phyloP scores from a whole-genome alignment of 1,284 basidiomycete genomes.

The Sphaerobolus stellatus region DNA sequence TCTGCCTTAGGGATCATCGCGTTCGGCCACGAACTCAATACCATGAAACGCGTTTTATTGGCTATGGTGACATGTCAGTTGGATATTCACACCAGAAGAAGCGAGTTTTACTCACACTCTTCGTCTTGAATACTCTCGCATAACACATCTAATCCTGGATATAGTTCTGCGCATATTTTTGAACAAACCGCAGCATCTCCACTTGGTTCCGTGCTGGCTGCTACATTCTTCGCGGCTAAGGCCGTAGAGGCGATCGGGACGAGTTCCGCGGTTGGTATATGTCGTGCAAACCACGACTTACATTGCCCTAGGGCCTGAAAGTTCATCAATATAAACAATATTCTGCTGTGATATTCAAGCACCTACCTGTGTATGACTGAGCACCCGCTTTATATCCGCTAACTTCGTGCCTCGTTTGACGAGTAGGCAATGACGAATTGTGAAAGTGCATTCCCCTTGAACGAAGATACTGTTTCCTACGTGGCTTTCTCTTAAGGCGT shows the following conservation, averaged over 20 bases:
- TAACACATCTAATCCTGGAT: conserved; percentile 56
- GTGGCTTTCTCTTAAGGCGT: conserved; percentile 47
- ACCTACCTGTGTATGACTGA: conserved; percentile 76
- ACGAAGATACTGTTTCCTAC: conserved; percentile 48
- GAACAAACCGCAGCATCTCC: conserved; percentile 73
- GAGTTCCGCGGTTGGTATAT: conserved; percentile 51
- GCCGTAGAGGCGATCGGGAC: conserved; percentile 67
- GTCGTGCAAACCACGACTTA: conserved; percentile 49
- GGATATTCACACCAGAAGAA: neutral
- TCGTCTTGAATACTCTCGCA: conserved; percentile 62
- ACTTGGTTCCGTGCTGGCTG: conserved; percentile 33
- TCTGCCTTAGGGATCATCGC: neutral
- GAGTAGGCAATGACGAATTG: conserved; percentile 68
- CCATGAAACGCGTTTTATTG: conserved; percentile 66
- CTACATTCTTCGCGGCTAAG: conserved; percentile 56
- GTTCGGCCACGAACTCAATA: conserved; percentile 39
- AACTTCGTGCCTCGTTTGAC: conserved; percentile 53
- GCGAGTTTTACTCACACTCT: conserved; percentile 42
- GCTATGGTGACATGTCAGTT: conserved; percentile 34
- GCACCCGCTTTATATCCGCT: conserved; percentile 50
- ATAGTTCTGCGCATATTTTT: conserved; percentile 55
- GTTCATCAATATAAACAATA: conserved; percentile 9
- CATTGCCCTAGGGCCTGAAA: conserved; percentile 77
- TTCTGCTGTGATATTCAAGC: neutral
- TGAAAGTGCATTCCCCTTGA: conserved; percentile 55